phyloP scores from a whole-genome alignment of 1,139 yeast genomes.

The Kodamaea derodonti region DNA sequence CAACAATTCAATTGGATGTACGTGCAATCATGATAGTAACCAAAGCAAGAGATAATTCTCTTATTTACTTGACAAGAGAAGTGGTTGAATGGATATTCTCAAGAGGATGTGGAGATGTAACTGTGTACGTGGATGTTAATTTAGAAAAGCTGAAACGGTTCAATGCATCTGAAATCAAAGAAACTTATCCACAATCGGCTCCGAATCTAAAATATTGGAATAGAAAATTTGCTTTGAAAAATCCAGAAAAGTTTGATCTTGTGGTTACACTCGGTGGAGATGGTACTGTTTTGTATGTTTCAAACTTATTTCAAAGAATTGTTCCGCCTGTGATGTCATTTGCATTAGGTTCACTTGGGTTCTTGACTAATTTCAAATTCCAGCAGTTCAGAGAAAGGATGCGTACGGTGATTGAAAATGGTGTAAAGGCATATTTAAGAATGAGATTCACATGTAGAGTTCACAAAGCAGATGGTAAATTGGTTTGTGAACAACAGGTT shows the following conservation, averaged over 20 bases:
- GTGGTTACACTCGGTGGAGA: slow-evolving; percentile 86
- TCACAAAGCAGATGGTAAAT: slow-evolving; percentile 51
- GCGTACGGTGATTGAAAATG: slow-evolving; percentile 55
- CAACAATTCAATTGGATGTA: slow-evolving; percentile 69
- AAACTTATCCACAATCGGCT: slow-evolving; percentile 38
- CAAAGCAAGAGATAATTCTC: slow-evolving; percentile 77
- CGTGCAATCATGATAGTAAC: slow-evolving; percentile 75
- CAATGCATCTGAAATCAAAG: slow-evolving; percentile 41
- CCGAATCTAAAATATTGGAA: slow-evolving; percentile 64
- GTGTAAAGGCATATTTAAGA: slow-evolving; percentile 73
- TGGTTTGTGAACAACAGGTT: slow-evolving; percentile 73
- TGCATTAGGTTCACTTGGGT: slow-evolving; percentile 77
- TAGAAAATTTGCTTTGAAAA: slow-evolving; percentile 48
- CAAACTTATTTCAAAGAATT: slow-evolving; percentile 70
- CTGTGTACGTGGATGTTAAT: slow-evolving; percentile 68
- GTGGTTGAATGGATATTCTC: slow-evolving; percentile 71
- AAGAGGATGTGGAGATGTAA: slow-evolving; percentile 38
- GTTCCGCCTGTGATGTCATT: slow-evolving; percentile 90
- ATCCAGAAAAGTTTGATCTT: slow-evolving; percentile 65
- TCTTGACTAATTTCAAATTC: slow-evolving; percentile 72
- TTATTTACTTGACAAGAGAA: slow-evolving; percentile 71
- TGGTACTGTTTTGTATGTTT: slow-evolving; percentile 81
- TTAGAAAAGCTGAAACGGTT: slow-evolving; percentile 61
- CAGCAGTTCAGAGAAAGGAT: slow-evolving; percentile 62
- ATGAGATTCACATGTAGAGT: slow-evolving; percentile 78